phyloP scores from a whole-genome alignment of 495 filamentous ascomycete species.

The Bryoglossum gracile region DNA sequence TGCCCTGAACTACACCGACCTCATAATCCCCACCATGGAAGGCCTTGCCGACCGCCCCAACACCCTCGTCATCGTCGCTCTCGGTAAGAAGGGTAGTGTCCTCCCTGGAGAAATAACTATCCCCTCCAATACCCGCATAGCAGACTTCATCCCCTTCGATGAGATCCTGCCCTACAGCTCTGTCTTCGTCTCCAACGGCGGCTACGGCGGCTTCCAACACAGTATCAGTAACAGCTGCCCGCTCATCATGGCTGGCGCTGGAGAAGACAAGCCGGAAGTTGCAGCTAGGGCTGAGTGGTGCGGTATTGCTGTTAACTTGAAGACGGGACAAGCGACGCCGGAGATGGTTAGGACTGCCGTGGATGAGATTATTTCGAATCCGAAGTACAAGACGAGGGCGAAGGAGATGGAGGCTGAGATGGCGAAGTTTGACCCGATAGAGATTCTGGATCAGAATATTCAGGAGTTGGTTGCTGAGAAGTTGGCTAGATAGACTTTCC shows the following conservation, averaged over 20 bases:
- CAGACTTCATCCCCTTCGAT: constrained; percentile 33
- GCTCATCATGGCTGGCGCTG: constrained; percentile 26
- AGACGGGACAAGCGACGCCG: constrained; percentile 21
- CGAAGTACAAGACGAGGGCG: constrained; percentile 19
- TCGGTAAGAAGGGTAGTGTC: constrained; percentile 22
- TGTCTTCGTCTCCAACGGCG: constrained; percentile 31
- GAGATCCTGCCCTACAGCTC: constrained; percentile 23
- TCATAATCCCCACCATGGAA: constrained; percentile 25
- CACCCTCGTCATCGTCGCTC: constrained; percentile 24
- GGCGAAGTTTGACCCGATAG: constrained; percentile 20
- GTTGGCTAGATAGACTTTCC: too few species aligned
- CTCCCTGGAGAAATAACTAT: constrained; percentile 5
- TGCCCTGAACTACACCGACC: constrained; percentile 15
- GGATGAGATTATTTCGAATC: constrained; percentile 21
- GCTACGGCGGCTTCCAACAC: constrained; percentile 29
- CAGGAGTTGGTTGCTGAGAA: constrained; percentile 2
- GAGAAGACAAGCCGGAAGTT: constrained; percentile 29
- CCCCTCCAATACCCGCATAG: constrained; percentile 23
- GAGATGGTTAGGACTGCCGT: constrained; percentile 24
- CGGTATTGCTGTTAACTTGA: constrained; percentile 28
- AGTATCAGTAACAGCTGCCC: constrained; percentile 27
- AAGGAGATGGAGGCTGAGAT: constrained; percentile 21
- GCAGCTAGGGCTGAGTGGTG: constrained; percentile 27
- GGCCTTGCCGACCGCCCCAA: constrained; percentile 19
- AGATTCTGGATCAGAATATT: constrained; percentile 22